These are phyloP conservation scores for Phylloporus sp. DNA, from an alignment of 768 basidiomycete species.

Conservation along the genomic window DNA sequence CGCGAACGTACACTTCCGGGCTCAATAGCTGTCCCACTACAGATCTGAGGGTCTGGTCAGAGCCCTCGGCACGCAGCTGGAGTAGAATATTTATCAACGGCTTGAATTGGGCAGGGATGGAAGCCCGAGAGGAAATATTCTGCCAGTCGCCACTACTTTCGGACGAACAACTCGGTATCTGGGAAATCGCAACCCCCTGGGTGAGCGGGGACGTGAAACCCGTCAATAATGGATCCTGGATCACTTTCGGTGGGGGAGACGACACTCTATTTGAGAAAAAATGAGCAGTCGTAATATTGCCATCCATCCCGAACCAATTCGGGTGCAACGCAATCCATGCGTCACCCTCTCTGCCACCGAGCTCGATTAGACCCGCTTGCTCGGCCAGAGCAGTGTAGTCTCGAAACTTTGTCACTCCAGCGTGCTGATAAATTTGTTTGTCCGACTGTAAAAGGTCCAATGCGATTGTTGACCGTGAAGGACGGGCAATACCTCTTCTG, in stretches of 20 bases:
- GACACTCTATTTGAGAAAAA: not conserved
- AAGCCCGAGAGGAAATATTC: not conserved
- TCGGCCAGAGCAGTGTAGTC: conserved; percentile 28
- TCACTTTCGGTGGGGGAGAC: conserved; percentile 14
- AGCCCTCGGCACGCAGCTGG: conserved; percentile 30
- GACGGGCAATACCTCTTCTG: conserved; percentile 28
- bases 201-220: conserved; percentile 4
- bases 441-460: conserved; percentile 28
- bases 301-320: conserved; percentile 14
- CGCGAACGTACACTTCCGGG: conserved; percentile 33
- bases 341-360: conserved; percentile 10
- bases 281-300: not conserved
- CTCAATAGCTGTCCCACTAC: conserved; percentile 32
- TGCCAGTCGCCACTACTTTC: not conserved
- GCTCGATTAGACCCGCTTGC: conserved; percentile 22
- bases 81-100: conserved; percentile 34
- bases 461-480: conserved; percentile 39
- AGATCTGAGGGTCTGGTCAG: conserved; percentile 34
- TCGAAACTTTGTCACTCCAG: conserved; percentile 24
- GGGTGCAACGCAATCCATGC: conserved; percentile 30
- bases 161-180: not conserved
- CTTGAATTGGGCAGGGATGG: conserved; percentile 18
- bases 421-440: conserved; percentile 22
- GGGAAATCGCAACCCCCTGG: conserved; percentile 1
- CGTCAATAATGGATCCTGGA: conserved; percentile 7